Evolutionary conservation across 305 asterid species (phyloP), one percentile per base, ranked within the genome.

Genomic region (Caryopteris hybrid): DNA sequence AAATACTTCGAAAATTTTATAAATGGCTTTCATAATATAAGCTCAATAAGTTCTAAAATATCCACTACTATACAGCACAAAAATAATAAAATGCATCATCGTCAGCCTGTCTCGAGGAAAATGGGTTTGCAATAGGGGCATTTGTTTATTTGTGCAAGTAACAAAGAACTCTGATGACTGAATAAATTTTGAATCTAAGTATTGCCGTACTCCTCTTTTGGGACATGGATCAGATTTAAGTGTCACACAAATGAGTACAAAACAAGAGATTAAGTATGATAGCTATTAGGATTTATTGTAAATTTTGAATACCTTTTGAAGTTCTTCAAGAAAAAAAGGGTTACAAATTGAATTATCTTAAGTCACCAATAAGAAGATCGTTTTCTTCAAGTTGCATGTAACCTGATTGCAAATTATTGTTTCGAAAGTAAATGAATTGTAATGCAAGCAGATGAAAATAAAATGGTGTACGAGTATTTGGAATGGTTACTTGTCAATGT

Each of bases 31-130:
- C 22, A 10, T 45, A 3, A 27, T 14, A 46, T 64, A 63, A 31
- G 12, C 27, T 6, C 3, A 47, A 48, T 46, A 47, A 38, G 54
- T 31, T 17, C 31, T 33, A 12, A 14, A 8, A 39, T 64, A 48
- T 20, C n/a, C 43, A 20, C 59, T 31, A 33, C 27, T 45, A 16
- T 39, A 43, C 27, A 42, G 41, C 16, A 23, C 16, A 22, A 31
- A 43, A 18, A 64, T 1, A 46, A 64, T 53, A 33, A 16, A 45
- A 8, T 61, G 41, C 54, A 43, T 5, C 42, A 27, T 2, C 10
- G 27, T 11, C 68, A 63, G 5, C 57, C 43, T 63, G 45, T 45
- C 68, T 25, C 57, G 47, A 62, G 69, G 55, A 45, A 50, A 63
- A 17, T 64, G 57, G 14, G 45, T 36, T 64, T 10, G 25, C 48